Base-by-base conservation (phyloP, 257 asterid genomes). In the Leonotis leonurus region DNA sequence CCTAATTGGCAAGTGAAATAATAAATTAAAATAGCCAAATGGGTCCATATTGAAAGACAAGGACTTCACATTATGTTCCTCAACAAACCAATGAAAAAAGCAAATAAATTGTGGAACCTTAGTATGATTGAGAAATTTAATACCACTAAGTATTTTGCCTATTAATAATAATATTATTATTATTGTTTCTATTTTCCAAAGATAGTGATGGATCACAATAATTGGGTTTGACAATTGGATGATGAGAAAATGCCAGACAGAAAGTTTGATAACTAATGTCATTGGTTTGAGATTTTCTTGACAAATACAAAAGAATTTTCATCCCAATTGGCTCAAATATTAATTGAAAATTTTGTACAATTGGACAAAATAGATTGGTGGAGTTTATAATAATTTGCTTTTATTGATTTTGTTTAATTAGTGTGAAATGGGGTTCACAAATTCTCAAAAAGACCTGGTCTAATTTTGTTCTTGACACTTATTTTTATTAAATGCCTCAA, bases 201-300 rank as follows among this genome's bases (percentile, higher is more conserved):
- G 64, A 71, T 20, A 71, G 62, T 48, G 71, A 71, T 65, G 3
- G 16, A 37, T 43, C 41, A 67, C 63, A 64, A 70, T 56, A 48
- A 56, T 49, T 35, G 63, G 56, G 24, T 41, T 71, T 71, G 59
- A 58, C 24, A 56, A 36, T 46, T 21, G 68, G 37, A 13, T 60
- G 73, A 60, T 44, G 61, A 26, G 48, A 54, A 72, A 66, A 59
- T 52, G 69, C 43, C 61, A 66, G 69, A 54, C 73, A 72, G 3
- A 40, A 41, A 64, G 26, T 17, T 3, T 27, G 43, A 48, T 56
- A 10, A 25, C 62, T 11, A 37, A 64, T 33, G 13, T 48, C 26
- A 39, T 29, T 65, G 64, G 57, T 11, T 57, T 51, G n/a, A 39
- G 30, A 36, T 41, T 65, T 51, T 36, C 7, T 65, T 53, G 61